A percentile compares a stretch with the other conserved stretches of the same genome.
These are phyloP conservation scores for Auxenochlorella pyrenoidosa DNA, from an alignment of 139 green algal species.

Conservation along the genomic window DNA sequence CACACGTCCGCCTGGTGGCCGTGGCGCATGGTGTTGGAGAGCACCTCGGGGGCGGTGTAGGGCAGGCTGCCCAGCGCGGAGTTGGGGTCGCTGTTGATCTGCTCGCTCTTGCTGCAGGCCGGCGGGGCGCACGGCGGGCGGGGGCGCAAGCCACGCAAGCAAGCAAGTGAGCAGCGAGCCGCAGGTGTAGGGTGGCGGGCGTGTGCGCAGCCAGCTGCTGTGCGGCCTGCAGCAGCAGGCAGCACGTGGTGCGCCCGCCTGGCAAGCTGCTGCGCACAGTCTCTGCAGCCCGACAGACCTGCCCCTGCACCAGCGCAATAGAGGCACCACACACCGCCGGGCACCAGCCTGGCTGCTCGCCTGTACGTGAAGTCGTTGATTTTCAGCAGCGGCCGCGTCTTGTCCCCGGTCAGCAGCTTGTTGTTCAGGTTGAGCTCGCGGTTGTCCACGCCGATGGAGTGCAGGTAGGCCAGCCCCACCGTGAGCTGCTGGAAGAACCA, in stretches of 20 bases:
- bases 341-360: too few species aligned
- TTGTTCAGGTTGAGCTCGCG: constrained; percentile 92
- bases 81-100: constrained; percentile 56
- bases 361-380: constrained; percentile 46
- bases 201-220: too few species aligned
- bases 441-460: constrained; percentile 71
- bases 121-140: not conserved
- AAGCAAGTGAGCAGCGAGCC: too few species aligned
- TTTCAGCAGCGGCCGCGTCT: constrained; percentile 31
- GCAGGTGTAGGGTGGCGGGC: too few species aligned
- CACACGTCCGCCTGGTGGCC: constrained; percentile 54
- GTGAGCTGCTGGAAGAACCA: constrained; percentile 92
- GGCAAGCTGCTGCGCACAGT: too few species aligned
- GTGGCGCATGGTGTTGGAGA: constrained; percentile 37
- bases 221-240: too few species aligned
- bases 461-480: constrained; percentile 73
- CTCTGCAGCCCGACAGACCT: too few species aligned
- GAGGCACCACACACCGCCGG: too few species aligned
- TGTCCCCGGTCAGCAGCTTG: constrained; percentile 74
- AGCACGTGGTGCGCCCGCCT: too few species aligned
- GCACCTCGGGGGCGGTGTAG: constrained; percentile 56
- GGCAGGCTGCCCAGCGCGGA: constrained; percentile 44
- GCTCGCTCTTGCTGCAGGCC: constrained; percentile 48
- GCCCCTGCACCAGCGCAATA: too few species aligned
- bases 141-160: not conserved